Evolutionary conservation across 805 yeast species (phyloP).

Genomic region (Wickerhamia fluorescens): DNA sequence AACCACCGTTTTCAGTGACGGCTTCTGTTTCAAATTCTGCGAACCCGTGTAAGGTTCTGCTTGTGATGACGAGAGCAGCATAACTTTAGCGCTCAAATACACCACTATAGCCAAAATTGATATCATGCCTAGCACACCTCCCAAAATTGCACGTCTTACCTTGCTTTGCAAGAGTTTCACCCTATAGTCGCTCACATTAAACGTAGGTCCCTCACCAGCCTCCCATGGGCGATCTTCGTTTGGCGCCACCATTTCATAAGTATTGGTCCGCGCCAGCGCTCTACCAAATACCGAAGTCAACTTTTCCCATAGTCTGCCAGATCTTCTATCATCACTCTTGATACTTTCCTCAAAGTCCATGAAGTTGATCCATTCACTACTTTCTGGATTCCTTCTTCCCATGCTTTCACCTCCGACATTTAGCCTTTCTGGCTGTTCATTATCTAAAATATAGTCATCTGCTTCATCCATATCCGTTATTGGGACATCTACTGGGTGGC

Average conservation of each 20-base stretch:
- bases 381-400: constrained; percentile 2
- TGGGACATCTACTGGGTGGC: constrained; percentile 46
- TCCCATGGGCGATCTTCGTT: too few species aligned
- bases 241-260: constrained; percentile 10
- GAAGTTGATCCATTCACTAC: constrained; percentile 11
- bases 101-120: too few species aligned
- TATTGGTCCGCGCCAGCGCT: constrained; percentile 1
- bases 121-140: too few species aligned
- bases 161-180: constrained; percentile 18
- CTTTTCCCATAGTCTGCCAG: constrained; percentile 1
- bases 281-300: constrained; percentile 4
- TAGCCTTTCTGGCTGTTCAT: constrained; percentile 12
- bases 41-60: too few species aligned
- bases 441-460: constrained; percentile 26
- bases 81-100: too few species aligned
- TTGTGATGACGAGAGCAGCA: too few species aligned
- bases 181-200: constrained; percentile 20
- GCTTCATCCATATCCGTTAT: constrained; percentile 49
- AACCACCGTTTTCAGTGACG: constrained; percentile 13
- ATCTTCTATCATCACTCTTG: too few species aligned
- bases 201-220: neutral
- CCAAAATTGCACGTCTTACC: too few species aligned
- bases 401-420: too few species aligned
- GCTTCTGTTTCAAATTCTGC: too few species aligned
- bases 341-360: constrained; percentile 22